Conservation (phyloP, 2,329 filamentous ascomycete genomes). For the Rosellinia necatrix region DNA sequence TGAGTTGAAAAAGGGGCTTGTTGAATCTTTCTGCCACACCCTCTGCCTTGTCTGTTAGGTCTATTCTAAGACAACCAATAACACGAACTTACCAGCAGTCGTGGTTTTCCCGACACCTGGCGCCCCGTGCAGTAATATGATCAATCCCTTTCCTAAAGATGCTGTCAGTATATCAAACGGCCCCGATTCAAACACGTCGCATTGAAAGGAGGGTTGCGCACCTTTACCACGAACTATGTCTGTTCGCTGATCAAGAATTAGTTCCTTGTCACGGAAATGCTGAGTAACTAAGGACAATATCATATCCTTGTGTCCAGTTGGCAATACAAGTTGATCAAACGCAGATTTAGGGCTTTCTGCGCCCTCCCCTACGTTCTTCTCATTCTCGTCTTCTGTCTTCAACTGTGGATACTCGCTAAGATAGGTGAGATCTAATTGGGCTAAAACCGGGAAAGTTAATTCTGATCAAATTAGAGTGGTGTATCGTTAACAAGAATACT, state of each 20-base stretch:
- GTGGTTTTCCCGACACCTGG: slow-evolving; percentile 28
- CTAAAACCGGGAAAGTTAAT: not conserved
- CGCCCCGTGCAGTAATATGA: slow-evolving; percentile 27
- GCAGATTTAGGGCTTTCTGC: not conserved
- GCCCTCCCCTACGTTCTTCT: not conserved
- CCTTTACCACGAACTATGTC: not conserved
- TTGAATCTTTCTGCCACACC: slow-evolving; percentile 24
- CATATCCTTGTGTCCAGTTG: not conserved
- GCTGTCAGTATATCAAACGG: not conserved
- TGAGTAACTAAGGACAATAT: not conserved
- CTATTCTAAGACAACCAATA: not conserved
- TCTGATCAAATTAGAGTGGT: not conserved
- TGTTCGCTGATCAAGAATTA: not conserved
- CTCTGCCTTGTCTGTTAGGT: slow-evolving; percentile 6
- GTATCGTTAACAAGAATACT: not conserved
- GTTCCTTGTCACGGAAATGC: not conserved
- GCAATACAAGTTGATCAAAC: not conserved
- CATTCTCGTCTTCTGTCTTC: not conserved
- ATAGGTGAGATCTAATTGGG: not conserved
- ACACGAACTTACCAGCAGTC: slow-evolving; percentile 21
- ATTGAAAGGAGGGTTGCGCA: not conserved
- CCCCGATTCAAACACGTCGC: not conserved
- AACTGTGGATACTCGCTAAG: not conserved
- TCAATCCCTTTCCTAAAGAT: slow-evolving; percentile 22
- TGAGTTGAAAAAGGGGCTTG: slow-evolving; percentile 28